phyloP scores from a whole-genome alignment of 768 basidiomycete species.

The Tulasnella sp. region DNA sequence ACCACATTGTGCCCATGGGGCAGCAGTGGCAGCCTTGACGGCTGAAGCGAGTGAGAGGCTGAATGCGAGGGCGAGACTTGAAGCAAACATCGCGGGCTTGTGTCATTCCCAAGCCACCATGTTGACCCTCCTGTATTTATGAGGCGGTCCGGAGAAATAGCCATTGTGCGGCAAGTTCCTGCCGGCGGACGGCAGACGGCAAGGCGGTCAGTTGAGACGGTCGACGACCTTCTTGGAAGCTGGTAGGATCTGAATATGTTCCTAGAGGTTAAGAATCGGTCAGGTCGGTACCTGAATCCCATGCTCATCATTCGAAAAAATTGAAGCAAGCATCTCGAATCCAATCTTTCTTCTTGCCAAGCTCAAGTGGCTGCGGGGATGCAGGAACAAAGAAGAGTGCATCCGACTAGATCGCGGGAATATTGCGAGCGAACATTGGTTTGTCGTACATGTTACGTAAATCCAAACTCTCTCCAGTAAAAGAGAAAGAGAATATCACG shows the following conservation, averaged over 20 bases:
- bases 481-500: not conserved
- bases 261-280: not conserved
- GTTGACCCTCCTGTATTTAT: not conserved
- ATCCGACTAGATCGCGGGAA: not conserved
- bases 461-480: not conserved
- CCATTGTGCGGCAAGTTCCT: not conserved
- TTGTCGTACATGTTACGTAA: not conserved
- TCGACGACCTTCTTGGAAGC: not conserved
- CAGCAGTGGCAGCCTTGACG: not conserved
- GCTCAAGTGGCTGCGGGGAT: not conserved
- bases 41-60: not conserved
- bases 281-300: not conserved
- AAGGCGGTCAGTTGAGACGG: not conserved
- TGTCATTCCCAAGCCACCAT: slow-evolving; percentile 5
- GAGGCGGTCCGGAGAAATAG: not conserved
- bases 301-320: not conserved
- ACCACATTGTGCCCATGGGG: not conserved
- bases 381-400: not conserved
- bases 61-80: not conserved
- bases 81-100: not conserved
- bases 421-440: not conserved
- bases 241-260: not conserved
- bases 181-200: not conserved
- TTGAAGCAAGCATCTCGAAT: not conserved
- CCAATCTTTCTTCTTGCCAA: not conserved